These are phyloP conservation scores for Rhodotorula sp. DNA, from an alignment of 1,284 basidiomycete species.

Conservation along the genomic window DNA sequence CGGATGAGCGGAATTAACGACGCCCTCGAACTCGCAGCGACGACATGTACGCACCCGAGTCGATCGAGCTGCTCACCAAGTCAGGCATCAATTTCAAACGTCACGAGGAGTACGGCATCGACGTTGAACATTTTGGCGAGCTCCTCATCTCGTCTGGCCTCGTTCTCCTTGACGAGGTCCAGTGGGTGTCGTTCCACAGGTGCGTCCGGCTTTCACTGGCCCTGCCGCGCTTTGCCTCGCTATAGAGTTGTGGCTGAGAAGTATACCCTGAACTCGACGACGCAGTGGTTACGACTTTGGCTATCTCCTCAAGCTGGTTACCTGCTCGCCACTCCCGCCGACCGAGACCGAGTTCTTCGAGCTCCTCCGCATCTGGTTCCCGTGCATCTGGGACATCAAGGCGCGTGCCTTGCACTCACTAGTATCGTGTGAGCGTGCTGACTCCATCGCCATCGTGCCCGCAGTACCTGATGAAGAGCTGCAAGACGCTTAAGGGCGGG, in stretches of 20 bases:
- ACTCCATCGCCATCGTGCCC: background rate
- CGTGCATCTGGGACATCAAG: conserved; percentile 92
- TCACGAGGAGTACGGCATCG: conserved; percentile 88
- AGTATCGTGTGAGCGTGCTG: background rate
- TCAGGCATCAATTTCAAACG: conserved; percentile 95
- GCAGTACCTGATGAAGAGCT: conserved; percentile 83
- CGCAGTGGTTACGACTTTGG: conserved; percentile 96
- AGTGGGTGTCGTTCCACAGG: conserved; percentile 99
- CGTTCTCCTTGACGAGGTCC: conserved; percentile 84
- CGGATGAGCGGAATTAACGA: no score
- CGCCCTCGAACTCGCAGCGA: conserved; percentile 59
- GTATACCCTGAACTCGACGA: no score
- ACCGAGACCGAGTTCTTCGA: conserved; percentile 91
- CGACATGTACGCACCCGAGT: conserved; percentile 98
- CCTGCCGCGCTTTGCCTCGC: no score
- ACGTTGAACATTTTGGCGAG: conserved; percentile 94
- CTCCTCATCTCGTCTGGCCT: conserved; percentile 94
- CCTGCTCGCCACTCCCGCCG: conserved; percentile 80
- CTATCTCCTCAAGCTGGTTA: conserved; percentile 94
- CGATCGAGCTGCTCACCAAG: conserved; percentile 89
- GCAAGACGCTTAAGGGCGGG: conserved; percentile 89
- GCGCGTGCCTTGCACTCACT: conserved; percentile 1
- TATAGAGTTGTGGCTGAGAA: background rate
- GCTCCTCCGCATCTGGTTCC: conserved; percentile 89
- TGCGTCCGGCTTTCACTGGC: conserved; percentile 53